Percentiles rank a stretch among this genome's conserved stretches.
phyloP scores from a whole-genome alignment of 1,284 basidiomycete species.

The Abortiporus biennis region DNA sequence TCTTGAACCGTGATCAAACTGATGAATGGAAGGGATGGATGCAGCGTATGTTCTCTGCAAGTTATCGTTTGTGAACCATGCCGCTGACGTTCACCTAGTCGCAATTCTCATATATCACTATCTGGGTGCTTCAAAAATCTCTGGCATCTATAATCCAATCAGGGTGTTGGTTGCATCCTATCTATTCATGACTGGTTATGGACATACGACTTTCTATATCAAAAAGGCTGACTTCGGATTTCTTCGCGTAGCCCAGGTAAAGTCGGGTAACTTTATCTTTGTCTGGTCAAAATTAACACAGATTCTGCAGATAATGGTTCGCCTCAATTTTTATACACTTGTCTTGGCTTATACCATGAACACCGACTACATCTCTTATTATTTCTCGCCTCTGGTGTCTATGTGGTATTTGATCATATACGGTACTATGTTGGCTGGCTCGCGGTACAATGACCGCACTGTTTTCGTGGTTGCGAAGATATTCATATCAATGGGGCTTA shows the following conservation, averaged over 20 bases:
- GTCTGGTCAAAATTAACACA: background rate
- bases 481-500: slow-evolving; percentile 49
- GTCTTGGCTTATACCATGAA: slow-evolving; percentile 85
- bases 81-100: slow-evolving; percentile 37
- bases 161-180: slow-evolving; percentile 85
- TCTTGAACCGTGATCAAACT: slow-evolving; percentile 86
- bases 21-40: slow-evolving; percentile 98
- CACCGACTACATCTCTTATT: slow-evolving; percentile 85
- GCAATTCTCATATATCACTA: slow-evolving; percentile 89
- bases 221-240: slow-evolving; percentile 85
- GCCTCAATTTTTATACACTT: slow-evolving; percentile 80
- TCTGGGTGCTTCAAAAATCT: slow-evolving; percentile 79
- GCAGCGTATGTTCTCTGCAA: slow-evolving; percentile 60
- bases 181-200: slow-evolving; percentile 77
- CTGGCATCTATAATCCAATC: slow-evolving; percentile 87
- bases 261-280: slow-evolving; percentile 9
- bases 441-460: slow-evolving; percentile 67
- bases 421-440: slow-evolving; percentile 66
- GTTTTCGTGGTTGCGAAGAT: slow-evolving; percentile 70
- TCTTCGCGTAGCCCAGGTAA: slow-evolving; percentile 62
- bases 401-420: slow-evolving; percentile 86
- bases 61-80: background rate
- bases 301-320: slow-evolving; percentile 62
- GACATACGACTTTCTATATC: slow-evolving; percentile 73
- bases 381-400: slow-evolving; percentile 80